Conservation (phyloP, 306 rosid genomes). For the Notholithocarpus densiflorus region DNA sequence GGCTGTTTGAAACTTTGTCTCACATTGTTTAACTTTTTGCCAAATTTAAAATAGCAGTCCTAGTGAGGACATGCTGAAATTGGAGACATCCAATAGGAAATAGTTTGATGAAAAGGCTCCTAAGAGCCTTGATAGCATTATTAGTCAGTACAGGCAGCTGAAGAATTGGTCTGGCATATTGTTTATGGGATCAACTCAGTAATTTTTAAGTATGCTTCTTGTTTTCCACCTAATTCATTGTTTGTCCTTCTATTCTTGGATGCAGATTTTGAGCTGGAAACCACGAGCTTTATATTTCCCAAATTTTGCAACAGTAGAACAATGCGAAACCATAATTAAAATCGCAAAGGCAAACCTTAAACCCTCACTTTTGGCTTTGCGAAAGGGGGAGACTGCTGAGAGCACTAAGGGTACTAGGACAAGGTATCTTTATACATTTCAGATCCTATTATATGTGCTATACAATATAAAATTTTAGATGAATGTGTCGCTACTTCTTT, state of each 20-base stretch:
- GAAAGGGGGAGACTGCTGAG: conserved; percentile 58
- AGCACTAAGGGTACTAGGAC: conserved; percentile 58
- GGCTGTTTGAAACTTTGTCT: too few relatives aligned
- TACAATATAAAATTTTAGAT: not conserved
- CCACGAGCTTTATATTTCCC: conserved; percentile 42
- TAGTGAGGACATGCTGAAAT: not conserved
- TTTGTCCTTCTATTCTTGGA: not conserved
- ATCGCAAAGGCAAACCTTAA: conserved; percentile 45
- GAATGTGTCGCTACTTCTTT: not conserved
- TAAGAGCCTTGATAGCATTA: not conserved
- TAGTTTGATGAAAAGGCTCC: not conserved
- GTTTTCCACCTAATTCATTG: not conserved
- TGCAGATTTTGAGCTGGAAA: conserved; percentile 41
- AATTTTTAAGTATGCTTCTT: not conserved
- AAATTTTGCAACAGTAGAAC: conserved; percentile 37
- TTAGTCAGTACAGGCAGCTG: not conserved
- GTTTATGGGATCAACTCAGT: not conserved
- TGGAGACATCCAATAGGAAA: not conserved
- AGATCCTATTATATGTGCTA: not conserved
- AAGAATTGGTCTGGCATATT: not conserved
- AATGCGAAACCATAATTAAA: conserved; percentile 38
- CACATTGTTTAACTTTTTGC: not conserved
- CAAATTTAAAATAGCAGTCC: not conserved
- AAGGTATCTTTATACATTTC: conserved; percentile 37
- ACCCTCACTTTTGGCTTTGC: conserved; percentile 60